Conservation (phyloP, 148 eudicot genomes). For the Fagopyrum homotropicum region DNA sequence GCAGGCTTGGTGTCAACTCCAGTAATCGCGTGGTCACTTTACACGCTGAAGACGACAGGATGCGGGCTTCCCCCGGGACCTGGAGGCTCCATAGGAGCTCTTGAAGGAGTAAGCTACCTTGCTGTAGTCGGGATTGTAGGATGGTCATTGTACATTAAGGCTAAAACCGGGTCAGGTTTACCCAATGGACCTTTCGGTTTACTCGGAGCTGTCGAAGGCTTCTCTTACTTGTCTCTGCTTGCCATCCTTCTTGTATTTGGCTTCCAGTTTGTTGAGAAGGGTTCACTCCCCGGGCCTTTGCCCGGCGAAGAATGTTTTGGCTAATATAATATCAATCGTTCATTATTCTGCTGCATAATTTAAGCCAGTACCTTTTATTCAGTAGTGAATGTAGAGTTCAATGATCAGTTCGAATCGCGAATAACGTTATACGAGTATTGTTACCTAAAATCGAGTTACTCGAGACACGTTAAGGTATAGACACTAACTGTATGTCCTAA, state of each 20-base stretch:
- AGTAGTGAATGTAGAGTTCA: too few species aligned
- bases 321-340: constrained; percentile 22
- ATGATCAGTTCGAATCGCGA: too few species aligned
- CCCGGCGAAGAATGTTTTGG: constrained; percentile 89
- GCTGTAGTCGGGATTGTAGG: constrained; percentile 66
- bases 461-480: too few species aligned
- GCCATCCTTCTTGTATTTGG: constrained; percentile 84
- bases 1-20: constrained; percentile 67
- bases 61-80: constrained; percentile 98
- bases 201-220: constrained; percentile 89
- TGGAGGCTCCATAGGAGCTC: constrained; percentile 86
- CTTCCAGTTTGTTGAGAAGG: constrained; percentile 54
- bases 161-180: constrained; percentile 81
- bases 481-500: too few species aligned
- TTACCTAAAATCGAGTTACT: too few species aligned
- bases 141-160: constrained; percentile 87
- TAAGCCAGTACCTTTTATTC: too few species aligned
- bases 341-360: not conserved
- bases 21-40: constrained; percentile 89
- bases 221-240: constrained; percentile 69
- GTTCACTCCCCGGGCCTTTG: constrained; percentile 85
- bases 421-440: too few species aligned
- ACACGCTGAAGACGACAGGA: constrained; percentile 93
- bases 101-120: constrained; percentile 90
- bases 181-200: constrained; percentile 89